Evolutionary conservation across 1,284 basidiomycete genomes (phyloP), one percentile per base, ranked within the genome.

Genomic region (Marasmius sp.): DNA sequence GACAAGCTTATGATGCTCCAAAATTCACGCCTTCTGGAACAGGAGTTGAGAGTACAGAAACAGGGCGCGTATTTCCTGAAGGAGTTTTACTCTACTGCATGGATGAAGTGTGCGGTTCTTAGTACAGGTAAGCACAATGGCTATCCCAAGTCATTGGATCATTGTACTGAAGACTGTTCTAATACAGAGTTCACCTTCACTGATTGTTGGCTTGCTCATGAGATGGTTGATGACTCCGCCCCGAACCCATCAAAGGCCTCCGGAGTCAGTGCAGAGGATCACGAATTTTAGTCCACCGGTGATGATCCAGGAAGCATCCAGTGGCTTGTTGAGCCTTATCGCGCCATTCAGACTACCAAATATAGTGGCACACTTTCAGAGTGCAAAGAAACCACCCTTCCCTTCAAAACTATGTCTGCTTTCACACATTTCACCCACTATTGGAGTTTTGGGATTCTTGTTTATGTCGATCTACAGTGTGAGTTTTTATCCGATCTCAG

Each of bases 371-470:
- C 54, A 14, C 9, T 56, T 14, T 20, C 34, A 2, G 27, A 56
- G 11, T 22, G 34, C 6, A 22, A 41, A 1, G 2, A 39, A 9
- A 41, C 41, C 1, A 56, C 34, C 12, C 37, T 56, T 14, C 54
- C 54, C 11, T 56, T 56, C 22, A 56, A 39, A 36, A 56, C 54
- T 3, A 56, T 56, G 54, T 36, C 54, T 39, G 54, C 54, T 18
- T 56, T 56, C 41, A 36, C 54, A 39, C 54, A 56, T 41, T 56
- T 56, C 22, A 39, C n/a, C 18, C 38, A 38, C 9, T 41, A 39
- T 18, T 56, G 54, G 54, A n/a, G 27, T n/a, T 12, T 12, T 4
- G 36, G 27, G n/a, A 22, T 8, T 16, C 14, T 39, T n/a, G 54
- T 56, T 12, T 56, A 36, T 22, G 54, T 56, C 6, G 54, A 56